Evolutionary conservation across 345 rosid genomes (phyloP).

Genomic region (Citrus reticulata): DNA sequence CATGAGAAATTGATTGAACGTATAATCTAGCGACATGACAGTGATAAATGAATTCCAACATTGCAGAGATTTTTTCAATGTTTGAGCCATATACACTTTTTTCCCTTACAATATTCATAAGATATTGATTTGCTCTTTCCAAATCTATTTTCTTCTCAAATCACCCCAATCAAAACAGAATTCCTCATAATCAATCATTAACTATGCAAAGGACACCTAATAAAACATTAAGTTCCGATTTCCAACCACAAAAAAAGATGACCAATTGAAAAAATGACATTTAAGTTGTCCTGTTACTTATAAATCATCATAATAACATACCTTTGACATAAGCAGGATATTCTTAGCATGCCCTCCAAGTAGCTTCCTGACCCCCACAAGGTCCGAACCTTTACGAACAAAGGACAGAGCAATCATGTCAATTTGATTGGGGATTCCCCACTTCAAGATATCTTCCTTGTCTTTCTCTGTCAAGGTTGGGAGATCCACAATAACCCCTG

Average conservation of each 20-base stretch:
- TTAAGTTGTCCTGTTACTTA: background rate
- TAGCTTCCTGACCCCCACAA: constrained; percentile 76
- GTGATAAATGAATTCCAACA: background rate
- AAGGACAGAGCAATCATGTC: constrained; percentile 98
- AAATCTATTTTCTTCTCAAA: background rate
- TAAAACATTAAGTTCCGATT: background rate
- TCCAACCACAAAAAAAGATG: background rate
- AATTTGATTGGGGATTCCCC: constrained; percentile 92
- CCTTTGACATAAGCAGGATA: constrained; percentile 98
- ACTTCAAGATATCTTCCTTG: constrained; percentile 83
- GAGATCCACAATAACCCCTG: constrained; percentile 96
- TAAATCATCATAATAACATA: constrained; percentile 1
- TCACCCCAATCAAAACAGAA: background rate
- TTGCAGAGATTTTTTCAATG: background rate
- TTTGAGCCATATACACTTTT: background rate
- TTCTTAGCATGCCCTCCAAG: constrained; percentile 74
- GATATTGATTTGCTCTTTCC: too few relatives aligned
- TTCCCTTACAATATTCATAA: background rate
- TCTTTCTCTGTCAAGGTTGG: constrained; percentile 97
- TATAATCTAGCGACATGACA: background rate
- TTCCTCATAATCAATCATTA: background rate
- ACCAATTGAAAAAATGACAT: background rate
- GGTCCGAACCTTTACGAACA: constrained; percentile 92
- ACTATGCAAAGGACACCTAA: background rate
- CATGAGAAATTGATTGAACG: background rate